Base-by-base conservation (phyloP, 1,139 yeast species). In the Yamadazyma epiphylla region DNA sequence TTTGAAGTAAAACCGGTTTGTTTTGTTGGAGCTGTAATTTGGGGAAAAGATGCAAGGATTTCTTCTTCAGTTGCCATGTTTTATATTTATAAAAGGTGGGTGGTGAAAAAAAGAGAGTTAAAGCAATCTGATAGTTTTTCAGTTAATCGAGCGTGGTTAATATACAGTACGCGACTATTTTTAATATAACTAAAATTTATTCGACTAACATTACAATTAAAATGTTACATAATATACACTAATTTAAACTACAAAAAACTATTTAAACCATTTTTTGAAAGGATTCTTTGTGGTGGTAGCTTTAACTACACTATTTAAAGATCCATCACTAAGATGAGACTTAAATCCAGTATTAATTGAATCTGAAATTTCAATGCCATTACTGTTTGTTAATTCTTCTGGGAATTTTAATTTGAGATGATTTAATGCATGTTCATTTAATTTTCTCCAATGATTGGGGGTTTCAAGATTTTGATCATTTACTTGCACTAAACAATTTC, bases 1-100 rank as follows among this genome's bases (percentile, higher is more conserved):
- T 75, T 79, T 21, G 96, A 95, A 20, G 95, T 87, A 59, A 77
- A 80, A 5, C 98, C 98, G 13, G 87, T 70, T 39, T 59, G 68
- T 7, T 58, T 60, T 20, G 78, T 67, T 15, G 80, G 75, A 10
- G 86, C 81, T 32, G 77, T 65, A 13, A 58, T 61, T 52, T 83
- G 89, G 21, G 95, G 95, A 54, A 72, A 85, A 6, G 83, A 75
- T 11, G 66, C 66, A 31, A 58, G 51, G 22, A 58, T 36, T 40
- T 58, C 64, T 37, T 51, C 46, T 44, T 55, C 60, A 2, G 52
- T 29, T 24, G 32, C 39, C 19, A 12, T 8, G 10, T 22, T 12
- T n/a, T n/a, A n/a, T n/a, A n/a, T n/a, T n/a, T n/a, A n/a, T n/a
- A n/a, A n/a, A n/a, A n/a, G n/a, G n/a, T n/a, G n/a, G n/a, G n/a